A percentile compares a stretch with the other conserved stretches of the same genome.
Conservation (phyloP, 345 rosid genomes). For the Aegle marmelos region DNA sequence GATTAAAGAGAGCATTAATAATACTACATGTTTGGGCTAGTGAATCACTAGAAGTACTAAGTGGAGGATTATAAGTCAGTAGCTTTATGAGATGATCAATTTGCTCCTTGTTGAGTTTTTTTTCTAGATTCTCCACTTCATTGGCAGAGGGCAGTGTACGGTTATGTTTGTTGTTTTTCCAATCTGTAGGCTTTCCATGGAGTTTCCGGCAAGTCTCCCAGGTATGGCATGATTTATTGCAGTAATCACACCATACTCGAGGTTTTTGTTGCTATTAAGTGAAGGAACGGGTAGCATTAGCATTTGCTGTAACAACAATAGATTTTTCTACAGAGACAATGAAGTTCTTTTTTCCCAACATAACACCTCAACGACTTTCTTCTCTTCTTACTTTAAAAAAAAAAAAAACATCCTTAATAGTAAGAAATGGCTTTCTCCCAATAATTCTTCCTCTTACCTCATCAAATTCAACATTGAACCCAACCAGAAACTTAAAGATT, state of each 20-base stretch:
- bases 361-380: not conserved
- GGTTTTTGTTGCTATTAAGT: too few relatives aligned
- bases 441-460: not conserved
- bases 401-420: not conserved
- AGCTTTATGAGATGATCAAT: not conserved
- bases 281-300: not conserved
- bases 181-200: too few relatives aligned
- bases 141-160: too few relatives aligned
- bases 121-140: too few relatives aligned
- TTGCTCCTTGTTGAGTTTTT: not conserved
- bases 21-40: not conserved
- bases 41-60: not conserved
- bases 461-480: not conserved
- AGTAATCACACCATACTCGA: too few relatives aligned
- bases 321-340: not conserved
- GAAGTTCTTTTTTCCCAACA: not conserved
- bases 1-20: not conserved
- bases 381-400: not conserved
- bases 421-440: not conserved
- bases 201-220: too few relatives aligned
- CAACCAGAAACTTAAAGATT: not conserved
- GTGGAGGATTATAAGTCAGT: not conserved
- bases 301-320: not conserved
- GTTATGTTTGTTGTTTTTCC: fast-evolving
- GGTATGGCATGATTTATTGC: too few relatives aligned